Conservation (phyloP, 768 basidiomycete genomes). For the Panaeolus papilionaceus region DNA sequence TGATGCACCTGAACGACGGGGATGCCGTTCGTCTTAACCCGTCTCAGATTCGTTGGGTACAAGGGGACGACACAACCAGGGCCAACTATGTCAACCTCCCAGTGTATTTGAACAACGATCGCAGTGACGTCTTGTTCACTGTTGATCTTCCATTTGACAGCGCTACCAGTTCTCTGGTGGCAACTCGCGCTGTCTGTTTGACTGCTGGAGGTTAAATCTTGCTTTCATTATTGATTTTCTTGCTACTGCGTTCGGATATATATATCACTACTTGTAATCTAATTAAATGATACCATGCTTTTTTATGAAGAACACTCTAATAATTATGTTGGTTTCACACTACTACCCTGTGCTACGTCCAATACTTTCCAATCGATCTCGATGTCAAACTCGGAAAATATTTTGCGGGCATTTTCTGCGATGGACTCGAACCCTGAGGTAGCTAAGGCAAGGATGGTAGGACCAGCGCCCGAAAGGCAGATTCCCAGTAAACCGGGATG, state of each 20-base stretch:
- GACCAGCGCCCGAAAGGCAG: slow-evolving; percentile 97
- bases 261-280: slow-evolving; percentile 22
- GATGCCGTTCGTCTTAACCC: slow-evolving; percentile 78
- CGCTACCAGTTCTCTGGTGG: slow-evolving; percentile 70
- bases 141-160: slow-evolving; percentile 82
- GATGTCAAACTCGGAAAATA: slow-evolving; percentile 75
- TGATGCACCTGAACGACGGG: slow-evolving; percentile 85
- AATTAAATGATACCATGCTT: slow-evolving; percentile 25
- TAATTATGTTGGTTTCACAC: slow-evolving; percentile 33
- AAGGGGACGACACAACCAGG: slow-evolving; percentile 49
- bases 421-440: slow-evolving; percentile 85
- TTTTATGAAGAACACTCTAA: slow-evolving; percentile 18
- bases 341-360: slow-evolving; percentile 59
- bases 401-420: slow-evolving; percentile 76
- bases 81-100: slow-evolving; percentile 76
- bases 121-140: slow-evolving; percentile 90
- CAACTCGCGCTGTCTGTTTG: slow-evolving; percentile 90
- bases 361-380: slow-evolving; percentile 93
- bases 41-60: slow-evolving; percentile 90
- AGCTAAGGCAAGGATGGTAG: slow-evolving; percentile 95
- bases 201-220: slow-evolving; percentile 71
- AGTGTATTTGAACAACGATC: slow-evolving; percentile 90
- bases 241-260: slow-evolving; percentile 19
- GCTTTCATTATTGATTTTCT: slow-evolving; percentile 15
- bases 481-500: slow-evolving; percentile 97